phyloP scores from a whole-genome alignment of 441 rosid genomes.

The Erodium chrysanthum region DNA sequence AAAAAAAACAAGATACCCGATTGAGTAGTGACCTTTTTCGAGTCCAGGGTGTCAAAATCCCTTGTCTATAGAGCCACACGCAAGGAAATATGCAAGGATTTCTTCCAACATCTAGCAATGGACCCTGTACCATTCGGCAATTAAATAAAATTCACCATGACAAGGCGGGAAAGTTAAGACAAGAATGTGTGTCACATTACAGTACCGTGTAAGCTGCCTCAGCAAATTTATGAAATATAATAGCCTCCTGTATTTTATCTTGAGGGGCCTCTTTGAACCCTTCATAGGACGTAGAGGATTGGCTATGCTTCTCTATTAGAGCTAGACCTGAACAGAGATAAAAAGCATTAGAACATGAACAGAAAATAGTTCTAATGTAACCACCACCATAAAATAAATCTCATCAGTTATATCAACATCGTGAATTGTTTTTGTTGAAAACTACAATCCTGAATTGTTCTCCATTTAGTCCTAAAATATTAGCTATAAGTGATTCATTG shows the following conservation, averaged over 20 bases:
- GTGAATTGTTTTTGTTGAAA: neutral
- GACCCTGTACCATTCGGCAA: conserved; percentile 49
- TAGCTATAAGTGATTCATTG: neutral
- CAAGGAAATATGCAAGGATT: conserved; percentile 65
- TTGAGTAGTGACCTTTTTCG: conserved; percentile 54
- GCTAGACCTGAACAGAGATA: conserved; percentile 59
- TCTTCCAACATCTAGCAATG: conserved; percentile 83
- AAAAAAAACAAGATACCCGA: conserved; percentile 20
- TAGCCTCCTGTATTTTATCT: conserved; percentile 52
- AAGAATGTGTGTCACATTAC: conserved; percentile 9
- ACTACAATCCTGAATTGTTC: neutral
- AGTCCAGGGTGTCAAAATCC: conserved; percentile 70
- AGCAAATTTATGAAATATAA: conserved; percentile 63
- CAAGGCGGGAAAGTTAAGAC: neutral
- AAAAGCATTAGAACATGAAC: neutral
- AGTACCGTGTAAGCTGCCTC: conserved; percentile 89
- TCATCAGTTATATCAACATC: neutral
- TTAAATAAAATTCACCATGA: conserved; percentile 9
- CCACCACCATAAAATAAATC: neutral
- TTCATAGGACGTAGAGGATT: conserved; percentile 32
- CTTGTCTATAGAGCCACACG: conserved; percentile 77
- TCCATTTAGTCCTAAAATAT: neutral
- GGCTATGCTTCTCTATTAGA: conserved; percentile 50
- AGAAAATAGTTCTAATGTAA: neutral
- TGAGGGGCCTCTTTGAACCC: conserved; percentile 48